These are phyloP conservation scores for Blechomonas ayalai DNA, from an alignment of 208 protist genomes.

Conservation along the genomic window DNA sequence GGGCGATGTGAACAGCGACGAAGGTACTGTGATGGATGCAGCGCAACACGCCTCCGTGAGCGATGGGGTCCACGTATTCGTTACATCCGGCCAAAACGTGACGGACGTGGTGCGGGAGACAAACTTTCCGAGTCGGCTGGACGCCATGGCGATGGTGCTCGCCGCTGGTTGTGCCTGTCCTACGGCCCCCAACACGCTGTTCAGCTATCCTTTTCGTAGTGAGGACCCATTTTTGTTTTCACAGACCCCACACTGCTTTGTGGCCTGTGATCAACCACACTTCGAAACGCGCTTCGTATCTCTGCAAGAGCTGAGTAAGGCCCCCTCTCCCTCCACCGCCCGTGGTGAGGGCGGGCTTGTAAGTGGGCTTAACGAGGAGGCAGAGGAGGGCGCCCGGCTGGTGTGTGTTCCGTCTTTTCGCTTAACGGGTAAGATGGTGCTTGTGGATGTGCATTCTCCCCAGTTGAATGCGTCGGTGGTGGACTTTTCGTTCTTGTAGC, in stretches of 20 bases:
- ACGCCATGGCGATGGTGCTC: slow-evolving; percentile 69
- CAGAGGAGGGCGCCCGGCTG: slow-evolving; percentile 43
- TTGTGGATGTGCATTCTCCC: slow-evolving; percentile 75
- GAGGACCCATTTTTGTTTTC: slow-evolving; percentile 84
- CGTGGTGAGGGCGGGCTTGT: background rate
- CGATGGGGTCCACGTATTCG: slow-evolving; percentile 40
- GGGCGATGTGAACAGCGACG: background rate
- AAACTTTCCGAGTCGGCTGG: slow-evolving; percentile 31
- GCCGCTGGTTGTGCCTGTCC: slow-evolving; percentile 75
- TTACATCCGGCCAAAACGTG: slow-evolving; percentile 84
- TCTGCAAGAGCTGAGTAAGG: slow-evolving; percentile 19
- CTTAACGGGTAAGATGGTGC: slow-evolving; percentile 43
- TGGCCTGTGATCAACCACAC: slow-evolving; percentile 81
- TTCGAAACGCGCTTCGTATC: slow-evolving; percentile 64
- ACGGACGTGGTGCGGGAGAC: slow-evolving; percentile 79
- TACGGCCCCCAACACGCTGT: slow-evolving; percentile 89
- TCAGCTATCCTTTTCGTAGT: slow-evolving; percentile 86
- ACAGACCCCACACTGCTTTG: slow-evolving; percentile 65
- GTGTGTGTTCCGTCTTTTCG: slow-evolving; percentile 75
- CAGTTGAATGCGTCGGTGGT: slow-evolving; percentile 40
- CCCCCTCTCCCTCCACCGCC: too few relatives aligned
- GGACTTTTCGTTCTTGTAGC: too few relatives aligned
- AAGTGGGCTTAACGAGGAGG: slow-evolving; percentile 6
- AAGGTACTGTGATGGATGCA: background rate
- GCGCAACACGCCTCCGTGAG: background rate